Conservation (phyloP, 192 early-diverging fungal genomes). For the Gonapodya prolifera region DNA sequence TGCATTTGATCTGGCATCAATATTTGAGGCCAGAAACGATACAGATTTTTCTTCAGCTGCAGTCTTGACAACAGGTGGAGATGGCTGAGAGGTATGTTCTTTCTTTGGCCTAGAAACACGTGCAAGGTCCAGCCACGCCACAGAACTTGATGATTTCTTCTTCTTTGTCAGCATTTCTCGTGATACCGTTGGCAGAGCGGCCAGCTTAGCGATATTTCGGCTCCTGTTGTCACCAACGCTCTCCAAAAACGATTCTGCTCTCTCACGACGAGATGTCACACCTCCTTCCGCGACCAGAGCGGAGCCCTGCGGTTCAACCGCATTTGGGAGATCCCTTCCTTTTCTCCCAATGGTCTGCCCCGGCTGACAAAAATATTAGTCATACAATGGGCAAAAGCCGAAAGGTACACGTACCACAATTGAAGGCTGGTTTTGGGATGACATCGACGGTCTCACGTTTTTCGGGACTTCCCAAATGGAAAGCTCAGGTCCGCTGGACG, state of each 20-base stretch:
- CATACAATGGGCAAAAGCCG: not conserved
- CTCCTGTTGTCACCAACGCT: constrained; percentile 8
- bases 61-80: no score
- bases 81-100: no score
- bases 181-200: not conserved
- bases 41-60: no score
- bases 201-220: not conserved
- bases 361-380: no score
- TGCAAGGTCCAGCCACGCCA: not conserved
- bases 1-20: no score
- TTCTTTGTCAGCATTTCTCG: not conserved
- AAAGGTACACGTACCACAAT: not conserved
- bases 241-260: constrained; percentile 7
- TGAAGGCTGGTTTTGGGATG: not conserved
- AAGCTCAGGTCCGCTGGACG: constrained; percentile 25
- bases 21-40: no score
- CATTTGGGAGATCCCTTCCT: not conserved
- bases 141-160: not conserved
- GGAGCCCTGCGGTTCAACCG: not conserved
- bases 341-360: no score
- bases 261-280: not conserved
- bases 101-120: not conserved
- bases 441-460: not conserved
- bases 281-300: not conserved
- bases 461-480: not conserved